Evolutionary conservation across 805 yeast genomes (phyloP), one percentile per base, ranked within the genome.

Genomic region (Brettanomyces naardenensis): DNA sequence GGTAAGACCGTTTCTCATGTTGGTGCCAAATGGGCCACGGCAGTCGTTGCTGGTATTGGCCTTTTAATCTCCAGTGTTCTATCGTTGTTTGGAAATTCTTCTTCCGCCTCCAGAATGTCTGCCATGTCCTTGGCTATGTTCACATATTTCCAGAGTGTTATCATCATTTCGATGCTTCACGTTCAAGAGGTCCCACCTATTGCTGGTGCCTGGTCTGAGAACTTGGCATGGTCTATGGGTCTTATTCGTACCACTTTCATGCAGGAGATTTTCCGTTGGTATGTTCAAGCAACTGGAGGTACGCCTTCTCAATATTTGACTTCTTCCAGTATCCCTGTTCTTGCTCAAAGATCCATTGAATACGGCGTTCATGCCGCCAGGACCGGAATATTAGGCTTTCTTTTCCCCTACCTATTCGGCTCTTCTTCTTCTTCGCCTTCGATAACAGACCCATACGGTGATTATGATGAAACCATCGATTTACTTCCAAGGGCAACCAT

Each of bases 151-250:
- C 97, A 89, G 64, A 73, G 86, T 47, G 88, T 84, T 23, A 95
- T 84, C 25, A 76, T 88, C 36, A 78, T 88, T 31, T 68, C 81
- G 21, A 85, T 89, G 95, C 74, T 80, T 57, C 81, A 82, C 44
- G 95, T 87, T 34, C 86, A 80, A 51, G 68, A 81, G 41, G 80
- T 85, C 4, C 97, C 97, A 6, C 96, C 96, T 14, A 86, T 89
- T 52, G 96, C 95, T 6, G 71, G 83, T 10, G 78, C 95, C 7
- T 89, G 97, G 97, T 68, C 88, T 5, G 94, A 85, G 58, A 88
- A 89, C 54, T 67, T 89, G 52, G 88, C 87, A 21, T 89, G 97
- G 97, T 85, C 95, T 2, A 84, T 89, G 83, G 97, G 97, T 2
- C 68, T 89, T 42, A 85, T 89, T 48, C 68, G 80, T 55, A 73